phyloP scores from a whole-genome alignment of 495 filamentous ascomycete genomes.

The Letharia lupina region DNA sequence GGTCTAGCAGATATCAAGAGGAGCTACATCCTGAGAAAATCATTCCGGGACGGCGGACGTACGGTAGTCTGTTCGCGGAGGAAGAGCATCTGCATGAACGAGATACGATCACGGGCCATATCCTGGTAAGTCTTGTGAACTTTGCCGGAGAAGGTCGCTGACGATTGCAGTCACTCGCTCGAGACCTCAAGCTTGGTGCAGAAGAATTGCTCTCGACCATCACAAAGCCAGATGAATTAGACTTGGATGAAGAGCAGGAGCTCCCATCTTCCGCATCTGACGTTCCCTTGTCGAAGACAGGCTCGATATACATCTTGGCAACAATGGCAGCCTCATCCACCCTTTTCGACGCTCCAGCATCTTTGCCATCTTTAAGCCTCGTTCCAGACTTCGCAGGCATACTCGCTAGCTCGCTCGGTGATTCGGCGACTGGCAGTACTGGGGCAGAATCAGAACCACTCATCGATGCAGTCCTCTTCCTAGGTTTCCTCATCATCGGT shows the following conservation, averaged over 20 bases:
- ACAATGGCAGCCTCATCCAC: constrained; percentile 30
- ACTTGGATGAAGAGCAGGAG: constrained; percentile 13
- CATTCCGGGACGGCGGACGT: constrained; percentile 48
- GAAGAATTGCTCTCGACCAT: constrained; percentile 44
- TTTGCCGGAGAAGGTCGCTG: constrained; percentile 1
- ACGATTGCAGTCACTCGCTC: constrained; percentile 53
- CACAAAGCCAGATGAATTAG: constrained; percentile 25
- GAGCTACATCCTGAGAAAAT: constrained; percentile 54
- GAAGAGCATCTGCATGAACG: constrained; percentile 54
- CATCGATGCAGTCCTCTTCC: constrained; percentile 40
- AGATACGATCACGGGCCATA: constrained; percentile 66
- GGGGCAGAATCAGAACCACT: constrained; percentile 34
- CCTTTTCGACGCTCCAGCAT: constrained; percentile 25
- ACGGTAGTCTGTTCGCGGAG: constrained; percentile 51
- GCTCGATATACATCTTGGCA: constrained; percentile 34
- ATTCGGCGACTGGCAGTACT: constrained; percentile 17
- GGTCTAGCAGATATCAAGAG: constrained; percentile 70
- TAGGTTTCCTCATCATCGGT: constrained; percentile 32
- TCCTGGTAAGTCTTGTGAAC: constrained; percentile 49
- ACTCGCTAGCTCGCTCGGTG: constrained; percentile 29
- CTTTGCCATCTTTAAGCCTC: constrained; percentile 21
- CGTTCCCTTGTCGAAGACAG: constrained; percentile 26
- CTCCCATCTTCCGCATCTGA: constrained; percentile 24
- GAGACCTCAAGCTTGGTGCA: constrained; percentile 55
- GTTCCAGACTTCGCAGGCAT: constrained; percentile 36